phyloP scores from a whole-genome alignment of 164 flowering plant species.

The Magnolia officinalis region DNA sequence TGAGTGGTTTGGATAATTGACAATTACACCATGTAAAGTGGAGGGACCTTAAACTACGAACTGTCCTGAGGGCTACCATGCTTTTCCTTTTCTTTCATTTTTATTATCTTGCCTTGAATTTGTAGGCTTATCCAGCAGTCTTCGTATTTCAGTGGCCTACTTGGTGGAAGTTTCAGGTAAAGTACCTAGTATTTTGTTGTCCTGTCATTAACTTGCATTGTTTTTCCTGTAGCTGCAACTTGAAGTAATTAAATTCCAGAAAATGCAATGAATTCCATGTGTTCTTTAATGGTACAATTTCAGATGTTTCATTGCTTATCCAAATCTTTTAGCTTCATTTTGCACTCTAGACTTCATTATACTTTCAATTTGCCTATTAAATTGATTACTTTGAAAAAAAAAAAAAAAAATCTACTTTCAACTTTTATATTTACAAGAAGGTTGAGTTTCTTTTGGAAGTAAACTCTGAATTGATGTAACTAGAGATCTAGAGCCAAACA shows the following conservation, averaged over 20 bases:
- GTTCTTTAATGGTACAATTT: not conserved
- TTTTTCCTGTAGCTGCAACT: not conserved
- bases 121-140: conserved; percentile 29
- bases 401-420: not conserved
- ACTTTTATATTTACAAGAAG: not conserved
- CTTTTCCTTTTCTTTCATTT: not conserved
- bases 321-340: not conserved
- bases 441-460: no score
- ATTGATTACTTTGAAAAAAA: no score
- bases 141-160: conserved; percentile 32
- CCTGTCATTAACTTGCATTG: not conserved
- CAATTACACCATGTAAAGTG: not conserved
- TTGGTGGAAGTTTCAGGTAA: conserved; percentile 31
- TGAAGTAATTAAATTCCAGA: no score
- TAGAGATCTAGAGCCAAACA: no score
- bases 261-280: not conserved
- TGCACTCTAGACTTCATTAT: not conserved
- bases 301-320: not conserved
- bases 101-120: not conserved
- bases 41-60: not conserved
- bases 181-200: not conserved
- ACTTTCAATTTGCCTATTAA: not conserved
- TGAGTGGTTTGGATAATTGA: not conserved
- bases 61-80: not conserved
- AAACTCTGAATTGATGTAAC: no score